Evolutionary conservation across 2,329 filamentous ascomycete genomes (phyloP).

Genomic region (Neopestalotiopsis clavispora): DNA sequence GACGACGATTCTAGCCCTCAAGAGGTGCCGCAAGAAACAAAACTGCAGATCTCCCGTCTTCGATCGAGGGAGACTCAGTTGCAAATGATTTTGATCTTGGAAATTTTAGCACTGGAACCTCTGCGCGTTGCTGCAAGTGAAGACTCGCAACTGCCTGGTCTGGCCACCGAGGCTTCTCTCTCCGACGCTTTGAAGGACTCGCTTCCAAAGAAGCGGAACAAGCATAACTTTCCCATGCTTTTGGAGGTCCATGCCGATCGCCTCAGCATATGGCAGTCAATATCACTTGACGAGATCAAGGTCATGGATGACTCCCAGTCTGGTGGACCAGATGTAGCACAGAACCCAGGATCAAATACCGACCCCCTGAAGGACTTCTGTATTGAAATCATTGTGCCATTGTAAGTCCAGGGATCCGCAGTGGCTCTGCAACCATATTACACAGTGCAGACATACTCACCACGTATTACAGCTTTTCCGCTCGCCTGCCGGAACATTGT

Average conservation of each 20-base stretch:
- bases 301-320: constrained; percentile 55
- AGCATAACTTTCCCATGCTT: constrained; percentile 67
- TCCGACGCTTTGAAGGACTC: constrained; percentile 38
- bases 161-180: constrained; percentile 43
- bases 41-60: constrained; percentile 67
- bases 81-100: constrained; percentile 80
- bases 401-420: constrained; percentile 54
- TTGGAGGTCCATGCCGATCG: constrained; percentile 78
- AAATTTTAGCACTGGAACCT: constrained; percentile 74
- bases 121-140: constrained; percentile 46
- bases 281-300: constrained; percentile 64
- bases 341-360: constrained; percentile 45
- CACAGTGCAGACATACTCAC: constrained; percentile 37
- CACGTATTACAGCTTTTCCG: constrained; percentile 63
- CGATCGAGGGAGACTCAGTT: constrained; percentile 79
- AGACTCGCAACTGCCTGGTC: constrained; percentile 52
- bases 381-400: constrained; percentile 79
- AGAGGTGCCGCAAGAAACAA: constrained; percentile 55
- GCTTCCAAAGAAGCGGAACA: constrained; percentile 59
- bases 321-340: constrained; percentile 37
- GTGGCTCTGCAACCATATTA: not conserved
- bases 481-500: constrained; percentile 75
- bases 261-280: constrained; percentile 83
- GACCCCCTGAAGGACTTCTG: constrained; percentile 79
- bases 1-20: constrained; percentile 47